A percentile compares a stretch with the other conserved stretches of the same genome.
These are phyloP conservation scores for Hanseniaspora clermontiae DNA, from an alignment of 805 yeast species.

Conservation along the genomic window DNA sequence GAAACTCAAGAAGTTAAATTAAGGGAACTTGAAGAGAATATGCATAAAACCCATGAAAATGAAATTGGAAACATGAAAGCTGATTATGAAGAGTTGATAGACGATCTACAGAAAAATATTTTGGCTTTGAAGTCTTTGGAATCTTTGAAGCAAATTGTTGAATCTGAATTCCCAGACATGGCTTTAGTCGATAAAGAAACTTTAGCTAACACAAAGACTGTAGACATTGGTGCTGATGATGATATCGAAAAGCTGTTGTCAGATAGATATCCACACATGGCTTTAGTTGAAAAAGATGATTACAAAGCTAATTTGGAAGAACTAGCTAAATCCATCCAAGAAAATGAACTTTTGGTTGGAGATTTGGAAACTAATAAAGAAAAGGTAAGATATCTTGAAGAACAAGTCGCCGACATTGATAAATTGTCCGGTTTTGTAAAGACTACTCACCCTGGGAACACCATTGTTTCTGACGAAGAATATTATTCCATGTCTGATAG, in stretches of 20 bases:
- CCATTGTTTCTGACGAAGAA: neutral
- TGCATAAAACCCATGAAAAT: neutral
- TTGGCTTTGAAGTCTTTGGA: neutral
- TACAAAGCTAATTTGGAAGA: conserved; percentile 1
- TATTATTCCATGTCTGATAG: neutral
- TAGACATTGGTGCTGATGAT: neutral
- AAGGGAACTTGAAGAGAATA: neutral
- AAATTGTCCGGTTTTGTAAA: neutral
- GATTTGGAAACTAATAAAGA: neutral
- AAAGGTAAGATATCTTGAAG: neutral
- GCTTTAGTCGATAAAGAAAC: neutral
- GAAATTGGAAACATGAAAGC: neutral
- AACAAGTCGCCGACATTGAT: neutral
- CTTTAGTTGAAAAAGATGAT: neutral
- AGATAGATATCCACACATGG: neutral
- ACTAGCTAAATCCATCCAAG: neutral
- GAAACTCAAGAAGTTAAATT: neutral
- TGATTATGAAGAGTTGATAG: neutral
- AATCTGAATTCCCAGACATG: neutral
- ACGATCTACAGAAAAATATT: neutral
- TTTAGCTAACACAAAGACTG: neutral
- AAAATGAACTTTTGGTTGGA: neutral
- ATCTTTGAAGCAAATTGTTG: neutral
- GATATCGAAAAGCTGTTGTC: neutral
- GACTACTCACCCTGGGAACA: neutral